Evolutionary conservation across 306 rosid species (phyloP), one percentile per base, ranked within the genome.

Genomic region (Urtica urens): DNA sequence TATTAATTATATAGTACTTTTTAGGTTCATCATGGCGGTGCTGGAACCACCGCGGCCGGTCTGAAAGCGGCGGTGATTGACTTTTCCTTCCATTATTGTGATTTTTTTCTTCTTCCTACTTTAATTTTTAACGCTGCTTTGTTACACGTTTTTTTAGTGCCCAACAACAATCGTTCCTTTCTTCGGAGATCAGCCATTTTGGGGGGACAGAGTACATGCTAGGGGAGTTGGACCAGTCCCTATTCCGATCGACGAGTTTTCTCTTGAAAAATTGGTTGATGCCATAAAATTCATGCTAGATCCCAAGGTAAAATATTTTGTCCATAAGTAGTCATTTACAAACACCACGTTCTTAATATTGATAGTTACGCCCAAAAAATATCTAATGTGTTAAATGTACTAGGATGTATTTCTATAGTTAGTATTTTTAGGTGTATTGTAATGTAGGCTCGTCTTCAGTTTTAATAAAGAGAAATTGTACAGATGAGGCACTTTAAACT

Each of bases 1-100:
- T 23, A 24, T 24, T 41, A 63, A 48, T 43, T 65, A 55, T 58
- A 49, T 9, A 49, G 40, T 31, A 46, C 2, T 16, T 49, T 34
- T 48, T 68, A 90, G 97, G 93, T 90, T 49, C 97, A 90, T 72
- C 94, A 90, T 38, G 97, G 97, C 11, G 95, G 97, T 27, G 95
- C 95, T 4, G 95, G 95, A 71, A 84, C 97, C 45, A 90, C 97
- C 57, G 95, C 97, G 42, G 94, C 97, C 21, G 87, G 97, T 53
- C 90, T 90, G 63, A 84, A 82, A 75, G 94, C 97, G 50, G 95
- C 78, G 59, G 97, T 90, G 74, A 72, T 47, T 30, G 23, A 45
- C 59, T 30, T 6, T 38, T 47, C 6, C 12, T 15, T 38, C 28
- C 19, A 28, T 24, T 30, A 42, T 1, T 21, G 28, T 38, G 34